Base-by-base conservation (phyloP, 192 early-diverging fungal genomes). In the Gamsiella multidivaricata region DNA sequence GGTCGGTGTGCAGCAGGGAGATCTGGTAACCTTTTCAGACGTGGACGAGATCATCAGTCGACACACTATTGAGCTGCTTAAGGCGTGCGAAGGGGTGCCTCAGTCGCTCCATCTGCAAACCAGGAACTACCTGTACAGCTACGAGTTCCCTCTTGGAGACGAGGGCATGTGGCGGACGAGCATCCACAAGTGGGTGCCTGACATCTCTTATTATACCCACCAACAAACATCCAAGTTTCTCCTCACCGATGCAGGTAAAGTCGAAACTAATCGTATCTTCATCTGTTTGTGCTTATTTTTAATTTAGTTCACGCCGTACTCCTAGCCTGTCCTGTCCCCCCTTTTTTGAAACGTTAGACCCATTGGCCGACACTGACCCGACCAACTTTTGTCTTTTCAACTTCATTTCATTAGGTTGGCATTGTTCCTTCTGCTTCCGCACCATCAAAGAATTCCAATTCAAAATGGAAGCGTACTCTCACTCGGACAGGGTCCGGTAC, bases 351-450 rank as follows among this genome's bases (percentile, higher is more conserved):
- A n/a, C n/a, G n/a, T n/a, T n/a, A n/a, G n/a, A n/a, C n/a, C n/a
- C n/a, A n/a, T n/a, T n/a, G n/a, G n/a, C n/a, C n/a, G n/a, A n/a
- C n/a, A n/a, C n/a, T n/a, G n/a, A n/a, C n/a, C n/a, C n/a, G n/a
- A n/a, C n/a, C n/a, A n/a, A n/a, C n/a, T n/a, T 41, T 60, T 65
- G 56, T 80, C 83, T 10, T 55, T 54, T 29, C 41, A 80, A 34
- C 65, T 52, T 45, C 75, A 63, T 49, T 53, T 49, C 10, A 50
- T 46, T 45, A 80, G 82, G 79, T 5, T 91, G 88, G 88, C 90
- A 91, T 67, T 91, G 88, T 60, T 82, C 80, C 4, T 89, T 85
- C 67, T 91, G 90, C 61, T 91, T 91, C 56, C 71, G 82, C 28
- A 42, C 31, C 0, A 60, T 91, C 17, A 37, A 71, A 8, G 88